Base-by-base conservation (phyloP, 768 basidiomycete species). In the Leccinum subtestaceum region DNA sequence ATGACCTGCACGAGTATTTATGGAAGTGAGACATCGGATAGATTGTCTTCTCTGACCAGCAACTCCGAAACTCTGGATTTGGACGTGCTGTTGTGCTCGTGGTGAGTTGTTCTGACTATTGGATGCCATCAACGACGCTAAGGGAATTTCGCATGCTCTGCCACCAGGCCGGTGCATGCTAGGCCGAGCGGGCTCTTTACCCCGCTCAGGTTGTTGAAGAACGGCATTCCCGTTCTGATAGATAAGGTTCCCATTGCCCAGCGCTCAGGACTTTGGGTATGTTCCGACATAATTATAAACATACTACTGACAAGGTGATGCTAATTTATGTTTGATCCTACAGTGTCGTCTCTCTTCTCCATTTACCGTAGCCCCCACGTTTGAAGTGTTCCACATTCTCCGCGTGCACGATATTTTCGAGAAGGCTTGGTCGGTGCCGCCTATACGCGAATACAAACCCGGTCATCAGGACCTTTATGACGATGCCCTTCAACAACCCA, bases 141-240 rank as follows among this genome's bases (percentile, higher is more conserved):
- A 64, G 11, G 12, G 17, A 9, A 36, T 23, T 3, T 19, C 36
- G 10, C 12, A 2, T 40, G 50, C 10, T 38, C 36, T 48, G 25
- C 15, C 4, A 8, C 25, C 50, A 75, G 65, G 66, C 61, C 49
- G 74, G 71, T 17, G 34, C 13, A 36, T 36, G 69, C 56, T 32
- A 74, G 70, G 15, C 71, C 73, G 13, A 55, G 70, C 0, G 74
- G 76, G 23, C 67, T 74, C 13, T 64, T 70, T 27, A 65, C 61
- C 21, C 75, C 75, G 3, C 71, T 74, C 5, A 67, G 67, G 1
- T 67, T 77, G 25, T 64, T 79, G 15, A 72, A 72, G 21, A 81
- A 81, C 66, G 75, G 77, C 5, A 68, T 84, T 17, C 74, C 79
- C 10, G 77, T 84, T 7, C 78, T 86, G 27, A 78, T 85, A 49